Conservation (phyloP, 257 asterid genomes). For the Leonotis leonurus region DNA sequence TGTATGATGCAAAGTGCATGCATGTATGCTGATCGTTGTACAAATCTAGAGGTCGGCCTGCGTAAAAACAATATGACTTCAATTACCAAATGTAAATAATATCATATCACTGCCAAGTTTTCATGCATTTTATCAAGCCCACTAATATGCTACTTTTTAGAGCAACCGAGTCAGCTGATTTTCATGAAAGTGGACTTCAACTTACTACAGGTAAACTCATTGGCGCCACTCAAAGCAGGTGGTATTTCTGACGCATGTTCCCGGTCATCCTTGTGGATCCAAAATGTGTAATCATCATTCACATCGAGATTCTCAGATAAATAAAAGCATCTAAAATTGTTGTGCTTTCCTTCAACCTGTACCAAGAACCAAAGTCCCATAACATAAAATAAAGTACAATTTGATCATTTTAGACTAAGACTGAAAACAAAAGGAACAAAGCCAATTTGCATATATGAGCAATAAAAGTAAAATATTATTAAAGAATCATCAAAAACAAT, state of each 20-base stretch:
- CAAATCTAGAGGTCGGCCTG: constrained; percentile 60
- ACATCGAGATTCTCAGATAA: constrained; percentile 84
- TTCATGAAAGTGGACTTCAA: constrained; percentile 11
- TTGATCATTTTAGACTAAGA: constrained; percentile 11
- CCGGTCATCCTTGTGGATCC: constrained; percentile 64
- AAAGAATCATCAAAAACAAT: neutral
- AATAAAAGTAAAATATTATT: neutral
- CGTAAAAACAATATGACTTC: constrained; percentile 11
- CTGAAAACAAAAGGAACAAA: neutral
- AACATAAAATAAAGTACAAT: constrained; percentile 5
- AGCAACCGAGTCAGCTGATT: constrained; percentile 4
- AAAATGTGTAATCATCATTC: constrained; percentile 72
- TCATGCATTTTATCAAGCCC: neutral
- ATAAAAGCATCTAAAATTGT: constrained; percentile 64
- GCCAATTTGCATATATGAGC: neutral
- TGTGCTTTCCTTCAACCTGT: constrained; percentile 76
- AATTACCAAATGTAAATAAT: constrained; percentile 11
- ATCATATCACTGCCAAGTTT: neutral
- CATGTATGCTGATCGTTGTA: constrained; percentile 61
- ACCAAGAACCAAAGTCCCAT: constrained; percentile 15
- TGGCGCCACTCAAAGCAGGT: constrained; percentile 52
- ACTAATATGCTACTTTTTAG: neutral
- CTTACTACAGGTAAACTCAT: constrained; percentile 50
- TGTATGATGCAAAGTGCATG: constrained; percentile 50
- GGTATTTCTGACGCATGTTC: constrained; percentile 33